A percentile compares a stretch with the other conserved stretches of the same genome.
Conservation (phyloP, 345 rosid genomes). For the Camelina neglecta region DNA sequence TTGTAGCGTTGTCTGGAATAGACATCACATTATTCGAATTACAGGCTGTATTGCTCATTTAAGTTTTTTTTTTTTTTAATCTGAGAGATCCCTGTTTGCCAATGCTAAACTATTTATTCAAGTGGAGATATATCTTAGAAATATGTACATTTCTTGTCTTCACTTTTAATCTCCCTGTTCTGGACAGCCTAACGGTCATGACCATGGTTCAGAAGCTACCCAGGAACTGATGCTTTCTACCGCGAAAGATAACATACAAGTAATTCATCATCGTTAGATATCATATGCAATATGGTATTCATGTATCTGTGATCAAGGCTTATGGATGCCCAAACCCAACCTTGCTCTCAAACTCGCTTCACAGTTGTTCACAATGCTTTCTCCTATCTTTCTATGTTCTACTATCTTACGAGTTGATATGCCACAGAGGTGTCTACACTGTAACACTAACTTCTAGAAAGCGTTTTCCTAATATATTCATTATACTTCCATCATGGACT, state of each 20-base stretch:
- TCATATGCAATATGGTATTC: not conserved
- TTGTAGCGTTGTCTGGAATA: not conserved
- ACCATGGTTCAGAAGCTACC: slow-evolving; percentile 70
- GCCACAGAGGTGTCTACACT: not conserved
- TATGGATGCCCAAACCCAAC: slow-evolving; percentile 2
- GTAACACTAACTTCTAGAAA: slow-evolving; percentile 1
- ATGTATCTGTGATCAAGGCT: not conserved
- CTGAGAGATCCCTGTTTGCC: slow-evolving; percentile 10
- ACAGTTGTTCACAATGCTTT: not conserved
- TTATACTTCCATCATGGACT: slow-evolving; percentile 28
- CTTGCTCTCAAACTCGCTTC: slow-evolving; percentile 20
- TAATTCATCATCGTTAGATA: slow-evolving; percentile 30
- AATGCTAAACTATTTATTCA: not conserved
- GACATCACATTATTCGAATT: not conserved
- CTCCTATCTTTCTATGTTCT: not conserved
- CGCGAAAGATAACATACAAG: slow-evolving; percentile 91
- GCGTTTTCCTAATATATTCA: not conserved
- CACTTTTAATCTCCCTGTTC: slow-evolving; percentile 20
- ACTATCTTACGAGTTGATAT: not conserved
- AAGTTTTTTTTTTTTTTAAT: not conserved
- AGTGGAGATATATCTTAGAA: slow-evolving; percentile 4
- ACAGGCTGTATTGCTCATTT: not conserved
- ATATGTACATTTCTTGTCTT: slow-evolving; percentile 21
- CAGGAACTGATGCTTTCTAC: slow-evolving; percentile 75
- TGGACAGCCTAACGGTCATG: slow-evolving; percentile 84